Percentiles rank a stretch among this genome's conserved stretches.
Conservation (phyloP, 306 rosid genomes). For the Dryas octopetala region DNA sequence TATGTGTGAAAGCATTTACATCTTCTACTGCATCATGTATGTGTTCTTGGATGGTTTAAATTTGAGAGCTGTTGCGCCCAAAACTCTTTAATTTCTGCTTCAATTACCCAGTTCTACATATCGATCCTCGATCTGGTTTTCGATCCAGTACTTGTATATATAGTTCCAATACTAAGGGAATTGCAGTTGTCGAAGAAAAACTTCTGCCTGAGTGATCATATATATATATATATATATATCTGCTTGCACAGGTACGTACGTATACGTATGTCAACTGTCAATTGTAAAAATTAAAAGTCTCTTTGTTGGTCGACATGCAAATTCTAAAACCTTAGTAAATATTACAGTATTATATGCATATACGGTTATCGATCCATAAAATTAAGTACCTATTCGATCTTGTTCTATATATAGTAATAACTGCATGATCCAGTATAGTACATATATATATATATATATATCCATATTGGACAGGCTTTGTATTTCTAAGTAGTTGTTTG, state of each 20-base stretch:
- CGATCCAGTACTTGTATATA: too few relatives aligned
- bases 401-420: too few relatives aligned
- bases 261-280: conserved; percentile 1
- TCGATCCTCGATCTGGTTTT: too few relatives aligned
- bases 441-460: too few relatives aligned
- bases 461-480: too few relatives aligned
- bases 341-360: neutral
- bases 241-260: conserved; percentile 1
- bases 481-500: too few relatives aligned
- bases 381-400: neutral
- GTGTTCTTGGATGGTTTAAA: neutral
- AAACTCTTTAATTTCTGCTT: neutral
- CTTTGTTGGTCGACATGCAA: neutral
- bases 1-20: neutral
- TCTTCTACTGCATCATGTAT: neutral
- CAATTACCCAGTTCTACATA: neutral
- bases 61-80: neutral
- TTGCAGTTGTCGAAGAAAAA: neutral
- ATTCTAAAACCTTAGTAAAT: neutral
- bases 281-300: neutral
- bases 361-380: neutral
- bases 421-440: too few relatives aligned
- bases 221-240: neutral
- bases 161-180: neutral
- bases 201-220: neutral